These are phyloP conservation scores for Malus hybrid DNA, from an alignment of 331 rosid genomes.

Conservation along the genomic window DNA sequence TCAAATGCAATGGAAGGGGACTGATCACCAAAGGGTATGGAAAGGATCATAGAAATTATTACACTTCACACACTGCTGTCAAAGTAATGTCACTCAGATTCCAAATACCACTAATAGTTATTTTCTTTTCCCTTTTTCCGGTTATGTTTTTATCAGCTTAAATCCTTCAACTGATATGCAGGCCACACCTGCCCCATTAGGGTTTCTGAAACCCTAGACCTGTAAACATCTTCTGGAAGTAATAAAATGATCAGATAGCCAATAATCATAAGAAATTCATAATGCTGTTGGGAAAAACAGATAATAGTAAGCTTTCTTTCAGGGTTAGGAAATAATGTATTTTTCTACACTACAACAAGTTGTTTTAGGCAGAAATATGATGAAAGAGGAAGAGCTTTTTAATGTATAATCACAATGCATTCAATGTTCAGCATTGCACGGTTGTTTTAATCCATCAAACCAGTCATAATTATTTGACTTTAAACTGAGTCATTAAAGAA, in stretches of 20 bases:
- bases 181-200: no score
- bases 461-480: conserved; percentile 24
- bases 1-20: conserved; percentile 10
- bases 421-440: conserved; percentile 30
- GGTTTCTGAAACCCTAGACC: no score
- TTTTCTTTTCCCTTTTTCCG: background rate
- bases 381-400: conserved; percentile 1
- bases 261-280: conserved; percentile 1
- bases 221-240: conserved; percentile 2
- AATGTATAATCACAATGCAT: conserved; percentile 11
- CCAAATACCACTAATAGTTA: conserved; percentile 15
- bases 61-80: background rate
- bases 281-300: background rate
- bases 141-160: conserved; percentile 30
- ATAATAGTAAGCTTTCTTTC: background rate
- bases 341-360: background rate
- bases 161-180: conserved; percentile 14
- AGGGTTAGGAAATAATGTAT: background rate
- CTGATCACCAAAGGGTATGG: background rate
- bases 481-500: conserved; percentile 2
- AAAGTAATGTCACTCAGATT: conserved; percentile 9
- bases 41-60: conserved; percentile 16
- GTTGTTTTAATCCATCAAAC: conserved; percentile 17
- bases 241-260: background rate
- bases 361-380: conserved; percentile 12